phyloP scores from a whole-genome alignment of 116 monocot species.

The Iris pallida region DNA sequence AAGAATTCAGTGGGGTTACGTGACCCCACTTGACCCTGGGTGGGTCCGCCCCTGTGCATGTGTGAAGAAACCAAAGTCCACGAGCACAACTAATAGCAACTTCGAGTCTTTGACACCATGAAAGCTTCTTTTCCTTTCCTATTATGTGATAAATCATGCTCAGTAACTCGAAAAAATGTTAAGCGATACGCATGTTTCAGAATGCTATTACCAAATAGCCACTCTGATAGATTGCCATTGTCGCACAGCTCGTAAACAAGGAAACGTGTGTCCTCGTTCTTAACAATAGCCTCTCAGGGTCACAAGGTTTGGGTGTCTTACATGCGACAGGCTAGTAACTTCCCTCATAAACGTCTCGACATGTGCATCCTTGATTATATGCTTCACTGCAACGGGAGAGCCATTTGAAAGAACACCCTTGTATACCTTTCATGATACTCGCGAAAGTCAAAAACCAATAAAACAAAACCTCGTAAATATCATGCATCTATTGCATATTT shows the following conservation, averaged over 20 bases:
- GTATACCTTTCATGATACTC: conserved; percentile 53
- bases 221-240: conserved; percentile 43
- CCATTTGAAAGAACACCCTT: conserved; percentile 55
- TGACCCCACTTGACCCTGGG: too few relatives aligned
- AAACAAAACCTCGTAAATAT: not conserved
- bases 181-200: not conserved
- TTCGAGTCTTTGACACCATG: conserved; percentile 44
- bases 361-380: conserved; percentile 50
- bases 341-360: conserved; percentile 36
- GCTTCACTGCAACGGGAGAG: conserved; percentile 48
- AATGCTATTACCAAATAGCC: not conserved
- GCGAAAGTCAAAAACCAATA: conserved; percentile 20
- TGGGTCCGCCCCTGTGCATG: conserved; percentile 40
- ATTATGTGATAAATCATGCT: conserved; percentile 1
- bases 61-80: conserved; percentile 57
- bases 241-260: conserved; percentile 15
- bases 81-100: conserved; percentile 45
- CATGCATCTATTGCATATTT: not conserved
- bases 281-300: conserved; percentile 42
- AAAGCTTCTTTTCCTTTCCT: conserved; percentile 38
- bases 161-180: conserved; percentile 2
- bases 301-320: conserved; percentile 59
- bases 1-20: too few relatives aligned
- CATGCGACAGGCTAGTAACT: conserved; percentile 28
- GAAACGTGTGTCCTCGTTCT: conserved; percentile 33